Percentiles rank a stretch among this genome's conserved stretches.
Evolutionary conservation across 2,329 filamentous ascomycete genomes (phyloP).

Genomic region (Pseudogymnoascus sp.): DNA sequence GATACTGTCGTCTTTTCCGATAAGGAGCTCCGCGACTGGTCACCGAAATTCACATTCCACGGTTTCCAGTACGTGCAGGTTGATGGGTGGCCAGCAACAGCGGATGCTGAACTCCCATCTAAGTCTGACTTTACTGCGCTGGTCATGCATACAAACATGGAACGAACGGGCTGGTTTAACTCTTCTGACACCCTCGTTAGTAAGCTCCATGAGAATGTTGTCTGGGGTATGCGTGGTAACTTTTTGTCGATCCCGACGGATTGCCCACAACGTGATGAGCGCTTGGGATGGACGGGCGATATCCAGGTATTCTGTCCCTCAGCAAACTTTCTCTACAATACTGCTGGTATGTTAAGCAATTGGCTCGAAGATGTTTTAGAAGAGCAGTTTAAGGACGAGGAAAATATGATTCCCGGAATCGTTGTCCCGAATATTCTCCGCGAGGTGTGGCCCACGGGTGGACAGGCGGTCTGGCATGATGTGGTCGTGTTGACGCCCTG

Average conservation of each 20-base stretch:
- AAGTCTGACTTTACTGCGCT: background rate
- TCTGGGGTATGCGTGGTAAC: conserved; percentile 40
- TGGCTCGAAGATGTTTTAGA: conserved; percentile 33
- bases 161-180: conserved; percentile 30
- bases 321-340: conserved; percentile 36
- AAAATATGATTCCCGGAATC: conserved; percentile 13
- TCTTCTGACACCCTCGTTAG: conserved; percentile 33
- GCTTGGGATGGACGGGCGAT: conserved; percentile 41
- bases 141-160: background rate
- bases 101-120: background rate
- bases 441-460: conserved; percentile 14
- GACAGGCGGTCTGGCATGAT: conserved; percentile 34
- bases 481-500: conserved; percentile 34
- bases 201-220: conserved; percentile 36
- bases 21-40: conserved; percentile 30
- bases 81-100: conserved; percentile 26
- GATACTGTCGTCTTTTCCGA: conserved; percentile 31
- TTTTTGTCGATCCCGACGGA: conserved; percentile 39
- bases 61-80: conserved; percentile 37
- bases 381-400: background rate
- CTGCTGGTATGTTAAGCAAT: conserved; percentile 29
- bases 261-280: conserved; percentile 40
- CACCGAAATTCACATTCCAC: conserved; percentile 32
- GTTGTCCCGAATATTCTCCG: conserved; percentile 18
- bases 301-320: conserved; percentile 37